Percentiles rank a stretch among this genome's conserved stretches.
Conservation (phyloP, 768 basidiomycete species). For the Lentinula aciculospora region DNA sequence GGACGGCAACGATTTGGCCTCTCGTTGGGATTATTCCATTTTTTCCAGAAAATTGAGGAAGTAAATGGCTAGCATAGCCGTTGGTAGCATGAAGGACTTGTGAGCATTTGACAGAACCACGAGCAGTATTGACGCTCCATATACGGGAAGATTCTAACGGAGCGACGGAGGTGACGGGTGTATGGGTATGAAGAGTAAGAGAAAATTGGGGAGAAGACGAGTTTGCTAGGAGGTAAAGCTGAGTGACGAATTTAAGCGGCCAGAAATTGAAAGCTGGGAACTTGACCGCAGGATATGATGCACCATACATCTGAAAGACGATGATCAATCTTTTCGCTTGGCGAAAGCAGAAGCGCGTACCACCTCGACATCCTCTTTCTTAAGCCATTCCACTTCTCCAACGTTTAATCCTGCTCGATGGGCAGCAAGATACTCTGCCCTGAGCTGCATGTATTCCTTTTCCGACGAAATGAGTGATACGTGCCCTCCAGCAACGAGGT, state of each 20-base stretch:
- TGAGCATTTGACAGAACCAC: constrained; percentile 39
- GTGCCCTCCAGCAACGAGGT: constrained; percentile 56
- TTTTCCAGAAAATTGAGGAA: constrained; percentile 42
- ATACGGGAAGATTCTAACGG: constrained; percentile 16
- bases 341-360: constrained; percentile 4
- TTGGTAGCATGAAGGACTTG: constrained; percentile 64
- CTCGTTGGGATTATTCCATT: constrained; percentile 44
- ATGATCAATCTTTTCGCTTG: constrained; percentile 5
- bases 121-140: constrained; percentile 39
- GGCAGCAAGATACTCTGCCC: constrained; percentile 49
- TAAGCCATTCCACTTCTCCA: constrained; percentile 38
- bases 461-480: constrained; percentile 41
- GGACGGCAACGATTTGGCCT: constrained; percentile 45
- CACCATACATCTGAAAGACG: constrained; percentile 20
- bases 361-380: constrained; percentile 45
- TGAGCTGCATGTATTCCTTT: constrained; percentile 30
- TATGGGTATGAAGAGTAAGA: constrained; percentile 65
- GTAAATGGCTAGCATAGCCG: constrained; percentile 51
- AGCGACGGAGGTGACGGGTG: constrained; percentile 53
- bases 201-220: constrained; percentile 23
- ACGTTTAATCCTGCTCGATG: constrained; percentile 43
- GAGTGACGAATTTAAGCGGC: constrained; percentile 75
- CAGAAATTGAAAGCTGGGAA: constrained; percentile 62
- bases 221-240: constrained; percentile 44
- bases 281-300: constrained; percentile 47